A percentile compares a stretch with the other conserved stretches of the same genome.
These are phyloP conservation scores for Chlorophyllum brunneum DNA, from an alignment of 768 basidiomycete species.

Conservation along the genomic window DNA sequence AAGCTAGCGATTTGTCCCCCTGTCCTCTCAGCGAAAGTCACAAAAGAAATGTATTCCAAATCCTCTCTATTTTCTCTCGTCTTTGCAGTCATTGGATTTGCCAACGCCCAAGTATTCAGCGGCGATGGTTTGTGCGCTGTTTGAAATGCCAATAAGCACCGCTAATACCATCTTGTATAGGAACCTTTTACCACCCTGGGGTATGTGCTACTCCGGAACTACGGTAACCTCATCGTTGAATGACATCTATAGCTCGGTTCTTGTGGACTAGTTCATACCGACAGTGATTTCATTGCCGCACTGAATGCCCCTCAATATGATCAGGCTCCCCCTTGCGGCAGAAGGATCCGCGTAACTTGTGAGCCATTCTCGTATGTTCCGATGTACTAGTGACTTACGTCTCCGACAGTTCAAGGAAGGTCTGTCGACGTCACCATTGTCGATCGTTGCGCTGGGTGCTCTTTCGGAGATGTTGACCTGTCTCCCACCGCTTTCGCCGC, in stretches of 20 bases:
- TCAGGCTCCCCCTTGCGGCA: not conserved
- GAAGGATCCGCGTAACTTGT: not conserved
- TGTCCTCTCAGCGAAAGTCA: not conserved
- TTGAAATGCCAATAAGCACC: not conserved
- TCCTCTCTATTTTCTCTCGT: not conserved
- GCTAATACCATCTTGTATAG: not conserved
- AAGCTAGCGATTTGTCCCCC: not conserved
- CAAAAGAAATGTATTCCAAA: not conserved
- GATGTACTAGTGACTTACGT: not conserved
- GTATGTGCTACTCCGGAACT: not conserved
- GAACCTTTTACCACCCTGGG: not conserved
- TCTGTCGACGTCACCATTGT: not conserved
- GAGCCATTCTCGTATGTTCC: not conserved
- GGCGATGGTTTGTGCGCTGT: not conserved
- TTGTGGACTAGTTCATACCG: not conserved
- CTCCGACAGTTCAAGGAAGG: not conserved
- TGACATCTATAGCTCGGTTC: not conserved
- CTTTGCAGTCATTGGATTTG: not conserved
- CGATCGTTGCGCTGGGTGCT: not conserved
- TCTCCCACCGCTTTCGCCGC: not conserved
- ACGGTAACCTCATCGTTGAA: not conserved
- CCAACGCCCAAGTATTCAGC: not conserved
- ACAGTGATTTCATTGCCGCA: not conserved
- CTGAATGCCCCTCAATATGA: not conserved
- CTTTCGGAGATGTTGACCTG: not conserved